Percentiles rank a stretch among this genome's conserved stretches.
Evolutionary conservation across 306 rosid species (phyloP).

Genomic region (Erythrophleum fordii): DNA sequence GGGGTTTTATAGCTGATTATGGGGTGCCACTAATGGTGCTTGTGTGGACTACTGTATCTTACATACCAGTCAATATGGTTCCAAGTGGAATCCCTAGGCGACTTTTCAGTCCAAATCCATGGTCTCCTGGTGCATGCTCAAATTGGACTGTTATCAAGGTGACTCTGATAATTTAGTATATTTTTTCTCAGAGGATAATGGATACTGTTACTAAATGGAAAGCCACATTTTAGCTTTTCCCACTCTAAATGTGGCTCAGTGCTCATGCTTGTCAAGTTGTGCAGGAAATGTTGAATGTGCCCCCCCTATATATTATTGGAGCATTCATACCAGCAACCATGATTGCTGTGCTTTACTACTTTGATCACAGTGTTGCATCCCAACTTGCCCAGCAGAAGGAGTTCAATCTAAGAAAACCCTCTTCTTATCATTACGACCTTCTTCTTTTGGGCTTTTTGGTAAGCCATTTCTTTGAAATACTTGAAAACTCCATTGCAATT

Average conservation of each 20-base stretch:
- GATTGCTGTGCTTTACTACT: conserved; percentile 94
- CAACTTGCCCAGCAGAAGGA: conserved; percentile 96
- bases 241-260: conserved; percentile 10
- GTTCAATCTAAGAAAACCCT: conserved; percentile 91
- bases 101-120: conserved; percentile 95
- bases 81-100: conserved; percentile 93
- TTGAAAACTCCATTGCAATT: conserved; percentile 19
- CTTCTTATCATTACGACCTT: conserved; percentile 94
- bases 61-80: conserved; percentile 80
- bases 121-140: conserved; percentile 95
- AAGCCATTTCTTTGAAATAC: conserved; percentile 35
- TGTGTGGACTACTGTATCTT: conserved; percentile 85
- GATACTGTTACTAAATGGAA: conserved; percentile 1
- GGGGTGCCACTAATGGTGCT: conserved; percentile 97
- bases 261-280: conserved; percentile 46
- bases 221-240: conserved; percentile 23
- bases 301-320: conserved; percentile 82
- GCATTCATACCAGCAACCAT: conserved; percentile 97
- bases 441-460: conserved; percentile 91
- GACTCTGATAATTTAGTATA: conserved; percentile 33
- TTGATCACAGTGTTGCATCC: conserved; percentile 96
- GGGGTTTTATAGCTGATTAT: conserved; percentile 90
- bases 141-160: conserved; percentile 95
- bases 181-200: conserved; percentile 1
- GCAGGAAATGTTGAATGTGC: conserved; percentile 94